phyloP scores from a whole-genome alignment of 2,329 filamentous ascomycete species.

The Conoideocrella luteorostrata region DNA sequence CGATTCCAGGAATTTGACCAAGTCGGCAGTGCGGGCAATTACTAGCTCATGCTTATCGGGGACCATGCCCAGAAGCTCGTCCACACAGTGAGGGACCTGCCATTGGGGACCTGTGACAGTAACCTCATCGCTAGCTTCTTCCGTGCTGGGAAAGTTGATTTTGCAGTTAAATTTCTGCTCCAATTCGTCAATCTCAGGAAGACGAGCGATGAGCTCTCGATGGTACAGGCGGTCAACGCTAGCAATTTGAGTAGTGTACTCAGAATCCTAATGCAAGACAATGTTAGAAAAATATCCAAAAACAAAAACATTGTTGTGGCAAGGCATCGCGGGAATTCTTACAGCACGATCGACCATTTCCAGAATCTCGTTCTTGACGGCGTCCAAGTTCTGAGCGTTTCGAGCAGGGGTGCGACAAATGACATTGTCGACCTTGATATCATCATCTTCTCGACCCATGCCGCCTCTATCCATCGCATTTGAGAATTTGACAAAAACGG shows the following conservation, averaged over 20 bases:
- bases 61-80: conserved; percentile 96
- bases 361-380: conserved; percentile 98
- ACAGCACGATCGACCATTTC: conserved; percentile 97
- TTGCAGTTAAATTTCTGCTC: conserved; percentile 99
- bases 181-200: conserved; percentile 84
- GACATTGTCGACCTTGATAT: conserved; percentile 97
- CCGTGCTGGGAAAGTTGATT: conserved; percentile 95
- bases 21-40: conserved; percentile 65
- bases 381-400: conserved; percentile 91
- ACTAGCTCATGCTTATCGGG: conserved; percentile 91
- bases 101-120: conserved; percentile 95
- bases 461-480: conserved; percentile 94
- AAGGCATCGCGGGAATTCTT: no score
- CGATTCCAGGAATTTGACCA: conserved; percentile 78
- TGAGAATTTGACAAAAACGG: conserved; percentile 98
- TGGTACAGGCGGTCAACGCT: conserved; percentile 94
- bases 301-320: no score
- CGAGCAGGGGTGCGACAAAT: conserved; percentile 96
- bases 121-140: conserved; percentile 93
- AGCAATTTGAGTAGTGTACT: conserved; percentile 91
- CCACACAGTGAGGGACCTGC: conserved; percentile 94
- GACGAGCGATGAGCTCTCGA: conserved; percentile 81
- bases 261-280: conserved; percentile 66
- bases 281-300: no score
- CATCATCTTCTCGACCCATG: conserved; percentile 91